phyloP scores from a whole-genome alignment of 2,329 filamentous ascomycete species.

The Parastagonospora avenae region DNA sequence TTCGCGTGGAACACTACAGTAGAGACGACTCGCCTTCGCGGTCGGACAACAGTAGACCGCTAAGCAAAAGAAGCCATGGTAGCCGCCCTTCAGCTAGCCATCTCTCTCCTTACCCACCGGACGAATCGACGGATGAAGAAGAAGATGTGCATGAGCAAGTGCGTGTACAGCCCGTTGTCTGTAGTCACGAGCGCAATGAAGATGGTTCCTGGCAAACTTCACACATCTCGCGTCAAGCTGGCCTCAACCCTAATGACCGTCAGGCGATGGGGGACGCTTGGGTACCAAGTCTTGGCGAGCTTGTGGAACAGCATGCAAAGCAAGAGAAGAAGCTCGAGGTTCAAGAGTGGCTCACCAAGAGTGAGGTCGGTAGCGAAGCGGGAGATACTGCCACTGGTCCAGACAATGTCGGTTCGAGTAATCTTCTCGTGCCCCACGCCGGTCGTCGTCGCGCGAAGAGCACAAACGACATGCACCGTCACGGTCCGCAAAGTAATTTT shows the following conservation, averaged over 20 bases:
- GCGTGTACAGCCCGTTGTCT: conserved; percentile 36
- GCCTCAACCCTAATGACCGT: conserved; percentile 55
- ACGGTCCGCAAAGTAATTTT: conserved; percentile 25
- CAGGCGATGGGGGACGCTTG: conserved; percentile 47
- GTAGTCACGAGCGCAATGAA: conserved; percentile 42
- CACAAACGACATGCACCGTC: conserved; percentile 46
- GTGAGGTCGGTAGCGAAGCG: conserved; percentile 54
- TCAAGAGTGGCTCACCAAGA: conserved; percentile 57
- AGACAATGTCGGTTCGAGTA: conserved; percentile 12
- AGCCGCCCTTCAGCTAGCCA: conserved; percentile 44
- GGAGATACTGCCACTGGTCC: conserved; percentile 39
- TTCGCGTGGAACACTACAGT: conserved; percentile 46
- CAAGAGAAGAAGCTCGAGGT: conserved; percentile 61
- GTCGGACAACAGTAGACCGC: conserved; percentile 39
- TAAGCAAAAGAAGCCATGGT: conserved; percentile 44
- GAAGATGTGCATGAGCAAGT: conserved; percentile 30
- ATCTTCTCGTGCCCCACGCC: conserved; percentile 33
- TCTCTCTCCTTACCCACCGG: conserved; percentile 44
- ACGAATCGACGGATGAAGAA: conserved; percentile 40
- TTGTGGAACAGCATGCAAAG: conserved; percentile 53
- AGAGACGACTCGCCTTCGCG: conserved; percentile 42
- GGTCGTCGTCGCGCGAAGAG: conserved; percentile 56
- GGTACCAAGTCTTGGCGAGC: conserved; percentile 57
- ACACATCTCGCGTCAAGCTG: conserved; percentile 48
- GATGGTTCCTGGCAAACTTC: conserved; percentile 55